Conservation (phyloP, 352 stramenopile species). For the Paralagenidium karlingii region DNA sequence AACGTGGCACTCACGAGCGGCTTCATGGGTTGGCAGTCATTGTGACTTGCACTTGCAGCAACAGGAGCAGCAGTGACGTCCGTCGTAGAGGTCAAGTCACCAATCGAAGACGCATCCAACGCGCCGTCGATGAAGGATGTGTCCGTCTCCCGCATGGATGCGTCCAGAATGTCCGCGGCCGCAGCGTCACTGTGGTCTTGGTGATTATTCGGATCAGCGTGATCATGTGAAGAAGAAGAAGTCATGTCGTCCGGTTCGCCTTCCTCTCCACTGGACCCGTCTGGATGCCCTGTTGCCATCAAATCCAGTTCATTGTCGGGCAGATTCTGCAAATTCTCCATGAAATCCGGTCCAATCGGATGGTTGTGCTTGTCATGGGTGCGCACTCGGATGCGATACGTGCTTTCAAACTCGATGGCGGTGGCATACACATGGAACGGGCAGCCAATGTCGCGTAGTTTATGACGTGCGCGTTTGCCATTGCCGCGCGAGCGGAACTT, state of each 20-base stretch:
- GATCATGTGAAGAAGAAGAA: too few relatives aligned
- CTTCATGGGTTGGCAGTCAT: too few relatives aligned
- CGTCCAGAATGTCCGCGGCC: too few relatives aligned
- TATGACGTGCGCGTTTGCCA: slow-evolving; percentile 53
- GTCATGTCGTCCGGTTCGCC: too few relatives aligned
- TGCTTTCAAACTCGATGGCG: slow-evolving; percentile 37
- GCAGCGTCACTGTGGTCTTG: too few relatives aligned
- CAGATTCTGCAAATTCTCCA: slow-evolving; percentile 35
- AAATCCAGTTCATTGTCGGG: slow-evolving; percentile 53
- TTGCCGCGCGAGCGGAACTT: slow-evolving; percentile 65
- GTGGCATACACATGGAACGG: slow-evolving; percentile 73
- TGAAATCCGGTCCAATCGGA: slow-evolving; percentile 45
- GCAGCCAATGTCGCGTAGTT: slow-evolving; percentile 55
- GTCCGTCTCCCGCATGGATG: too few relatives aligned
- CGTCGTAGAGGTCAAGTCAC: neutral
- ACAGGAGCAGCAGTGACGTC: slow-evolving; percentile 1
- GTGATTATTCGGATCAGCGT: too few relatives aligned
- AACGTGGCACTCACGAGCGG: slow-evolving; percentile 4
- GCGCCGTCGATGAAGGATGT: too few relatives aligned
- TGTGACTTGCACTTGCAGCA: slow-evolving; percentile 11
- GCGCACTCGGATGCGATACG: slow-evolving; percentile 65
- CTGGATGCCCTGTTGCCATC: too few relatives aligned
- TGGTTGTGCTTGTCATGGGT: slow-evolving; percentile 69
- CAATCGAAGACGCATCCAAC: neutral
- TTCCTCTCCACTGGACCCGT: too few relatives aligned